Base-by-base conservation (phyloP, 805 yeast genomes). In the Saccharomycopsis babjevae region DNA sequence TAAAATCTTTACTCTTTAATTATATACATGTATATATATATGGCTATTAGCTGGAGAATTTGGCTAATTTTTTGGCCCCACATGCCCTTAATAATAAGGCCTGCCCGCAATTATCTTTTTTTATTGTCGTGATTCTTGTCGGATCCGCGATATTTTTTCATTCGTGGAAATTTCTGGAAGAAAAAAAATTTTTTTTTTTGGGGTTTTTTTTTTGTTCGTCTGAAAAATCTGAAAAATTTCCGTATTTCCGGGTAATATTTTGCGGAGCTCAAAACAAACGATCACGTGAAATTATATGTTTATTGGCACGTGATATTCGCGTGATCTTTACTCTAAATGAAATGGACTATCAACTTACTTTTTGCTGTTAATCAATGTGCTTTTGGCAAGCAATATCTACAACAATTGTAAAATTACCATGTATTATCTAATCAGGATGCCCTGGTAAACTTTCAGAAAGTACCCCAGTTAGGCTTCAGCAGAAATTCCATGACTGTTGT, bases 401-500 rank as follows among this genome's bases (percentile, higher is more conserved):
- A 28, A 28, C 32, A 28, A 6, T 4, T 4, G 6, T 4, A 28
- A 3, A 28, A 28, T 28, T 28, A 28, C 32, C 32, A 28, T 28
- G 32, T 28, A 28, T 28, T 28, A 28, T 28, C 32, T 28, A 28
- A 28, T 28, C 32, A 28, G 6, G 32, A 28, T 28, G 32, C 32
- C 32, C 32, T 40, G 18, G 15, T 13, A 39, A 39, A 39, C 43
- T 13, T 39, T 18, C 10, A 39, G n/a, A 39, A 39, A 18, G 15
- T 15, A 1, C 18, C 43, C 16, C 18, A 39, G 10, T 10, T 42
- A 61, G 28, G 61, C 81, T 81, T 58, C 74, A 22, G 83, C 83
- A 89, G 89, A 85, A 55, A 87, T 76, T 57, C 82, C 85, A 66
- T 78, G 76, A 59, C 92, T 93, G 43, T 81, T 77, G 15, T 71